These are phyloP conservation scores for Fagopyrum esculentum DNA, from an alignment of 148 eudicot species.

Conservation along the genomic window DNA sequence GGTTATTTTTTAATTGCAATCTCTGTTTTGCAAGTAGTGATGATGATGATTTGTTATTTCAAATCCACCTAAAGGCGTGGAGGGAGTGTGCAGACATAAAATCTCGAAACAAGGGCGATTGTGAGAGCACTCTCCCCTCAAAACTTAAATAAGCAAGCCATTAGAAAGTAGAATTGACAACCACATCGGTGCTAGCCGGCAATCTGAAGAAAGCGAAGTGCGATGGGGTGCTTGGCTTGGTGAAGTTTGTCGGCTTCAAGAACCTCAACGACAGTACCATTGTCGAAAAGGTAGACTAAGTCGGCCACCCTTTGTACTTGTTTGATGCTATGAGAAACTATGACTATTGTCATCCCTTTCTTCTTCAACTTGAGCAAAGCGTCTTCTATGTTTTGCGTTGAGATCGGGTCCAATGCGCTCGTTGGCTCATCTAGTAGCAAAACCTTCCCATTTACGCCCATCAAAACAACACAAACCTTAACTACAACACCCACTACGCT, in stretches of 20 bases:
- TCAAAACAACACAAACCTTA: not conserved
- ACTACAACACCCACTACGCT: not conserved
- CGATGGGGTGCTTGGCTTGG: constrained; percentile 4
- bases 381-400: constrained; percentile 9
- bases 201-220: constrained; percentile 5
- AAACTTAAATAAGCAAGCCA: too few species aligned
- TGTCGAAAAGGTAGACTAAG: constrained; percentile 5
- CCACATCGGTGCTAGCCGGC: not conserved
- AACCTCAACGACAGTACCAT: constrained; percentile 9
- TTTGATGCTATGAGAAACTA: constrained; percentile 13
- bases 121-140: too few species aligned
- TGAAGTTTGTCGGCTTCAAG: constrained; percentile 1
- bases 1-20: too few species aligned
- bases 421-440: constrained; percentile 12
- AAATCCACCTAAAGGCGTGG: too few species aligned
- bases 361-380: not conserved
- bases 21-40: too few species aligned
- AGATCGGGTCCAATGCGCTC: constrained; percentile 13
- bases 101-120: too few species aligned
- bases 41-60: too few species aligned
- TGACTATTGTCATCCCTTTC: not conserved
- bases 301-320: constrained; percentile 10
- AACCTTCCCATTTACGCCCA: not conserved
- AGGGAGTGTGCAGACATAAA: too few species aligned
- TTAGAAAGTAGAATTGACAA: too few species aligned